phyloP scores from a whole-genome alignment of 805 yeast genomes.

The Debaryomyces tyrocola region DNA sequence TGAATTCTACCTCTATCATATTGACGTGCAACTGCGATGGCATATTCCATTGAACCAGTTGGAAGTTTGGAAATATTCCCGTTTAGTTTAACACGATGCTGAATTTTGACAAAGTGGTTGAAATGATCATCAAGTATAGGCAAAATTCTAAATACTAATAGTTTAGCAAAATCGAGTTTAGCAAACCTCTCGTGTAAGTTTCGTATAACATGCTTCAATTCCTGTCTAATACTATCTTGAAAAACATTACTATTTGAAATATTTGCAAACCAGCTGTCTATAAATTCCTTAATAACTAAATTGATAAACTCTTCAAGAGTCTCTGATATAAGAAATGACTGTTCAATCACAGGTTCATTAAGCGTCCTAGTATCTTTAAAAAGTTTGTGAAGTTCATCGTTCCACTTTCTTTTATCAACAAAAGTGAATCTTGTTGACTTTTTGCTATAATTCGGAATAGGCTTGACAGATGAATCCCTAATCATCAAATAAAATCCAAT shows the following conservation, averaged over 20 bases:
- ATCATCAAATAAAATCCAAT: too few relatives aligned
- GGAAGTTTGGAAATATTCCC: slow-evolving; percentile 13
- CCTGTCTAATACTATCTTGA: slow-evolving; percentile 41
- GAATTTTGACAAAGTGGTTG: slow-evolving; percentile 46
- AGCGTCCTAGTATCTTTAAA: slow-evolving; percentile 23
- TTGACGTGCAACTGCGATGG: slow-evolving; percentile 41
- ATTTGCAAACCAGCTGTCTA: slow-evolving; percentile 55
- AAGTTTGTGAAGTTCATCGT: slow-evolving; percentile 15
- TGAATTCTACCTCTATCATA: slow-evolving; percentile 59
- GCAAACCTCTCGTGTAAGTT: slow-evolving; percentile 43
- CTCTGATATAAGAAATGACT: slow-evolving; percentile 53
- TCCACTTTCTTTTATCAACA: slow-evolving; percentile 10
- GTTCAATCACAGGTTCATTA: slow-evolving; percentile 36
- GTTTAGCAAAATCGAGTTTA: slow-evolving; percentile 51
- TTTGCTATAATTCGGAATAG: background rate
- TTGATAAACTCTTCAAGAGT: slow-evolving; percentile 51
- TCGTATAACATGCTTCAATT: slow-evolving; percentile 42
- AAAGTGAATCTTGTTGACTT: background rate
- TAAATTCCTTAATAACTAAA: slow-evolving; percentile 51
- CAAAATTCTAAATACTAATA: slow-evolving; percentile 56
- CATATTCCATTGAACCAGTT: slow-evolving; percentile 30
- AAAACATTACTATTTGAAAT: slow-evolving; percentile 36
- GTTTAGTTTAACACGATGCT: slow-evolving; percentile 29
- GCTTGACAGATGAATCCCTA: background rate
- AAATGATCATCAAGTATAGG: slow-evolving; percentile 72